Evolutionary conservation across 179 eudicot genomes (phyloP), one percentile per base, ranked within the genome.

Genomic region (Drosera spatulata): DNA sequence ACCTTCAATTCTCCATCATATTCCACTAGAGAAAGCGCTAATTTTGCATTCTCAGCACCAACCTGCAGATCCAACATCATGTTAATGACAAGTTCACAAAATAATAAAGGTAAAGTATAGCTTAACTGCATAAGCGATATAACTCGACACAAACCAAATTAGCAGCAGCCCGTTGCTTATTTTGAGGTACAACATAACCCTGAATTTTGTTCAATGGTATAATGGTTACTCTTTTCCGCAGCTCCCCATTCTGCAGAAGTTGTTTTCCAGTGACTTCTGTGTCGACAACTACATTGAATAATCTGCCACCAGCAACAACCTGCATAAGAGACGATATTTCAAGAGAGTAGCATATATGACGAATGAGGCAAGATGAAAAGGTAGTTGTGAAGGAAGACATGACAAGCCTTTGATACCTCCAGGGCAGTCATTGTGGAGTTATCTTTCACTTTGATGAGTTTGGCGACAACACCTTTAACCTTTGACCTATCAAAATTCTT

Each of bases 381-480:
- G 47, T n/a, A n/a, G 44, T 4, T 15, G 39, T 43, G 38, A 55
- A 22, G 41, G 5, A 37, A 33, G 7, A 37, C 10, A 55, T 33
- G 50, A 53, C 50, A 59, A n/a, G 66, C 62, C 68, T 39, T 55
- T 53, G 72, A 56, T 63, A 87, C 99, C 99, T 94, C 99, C 55
- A 94, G 69, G 58, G 97, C 99, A 65, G 88, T 85, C 88, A 85
- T 81, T 67, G 96, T 67, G 39, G 94, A 80, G 66, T 80, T 70
- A 77, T 94, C 97, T 80, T 83, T 94, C 69, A 94, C 95, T 87
- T 80, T 85, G 60, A 87, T 83, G 60, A 94, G 97, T 72, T 82
- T 89, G 63, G 99, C 96, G 63, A 94, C 91, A 56, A 94, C 95
- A 33, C 97, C 99, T 80, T 94, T 94, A 58, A 94, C 95, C 61